These are phyloP conservation scores for Cutaneotrichosporon sp. DNA, from an alignment of 1,284 basidiomycete genomes.

Conservation along the genomic window DNA sequence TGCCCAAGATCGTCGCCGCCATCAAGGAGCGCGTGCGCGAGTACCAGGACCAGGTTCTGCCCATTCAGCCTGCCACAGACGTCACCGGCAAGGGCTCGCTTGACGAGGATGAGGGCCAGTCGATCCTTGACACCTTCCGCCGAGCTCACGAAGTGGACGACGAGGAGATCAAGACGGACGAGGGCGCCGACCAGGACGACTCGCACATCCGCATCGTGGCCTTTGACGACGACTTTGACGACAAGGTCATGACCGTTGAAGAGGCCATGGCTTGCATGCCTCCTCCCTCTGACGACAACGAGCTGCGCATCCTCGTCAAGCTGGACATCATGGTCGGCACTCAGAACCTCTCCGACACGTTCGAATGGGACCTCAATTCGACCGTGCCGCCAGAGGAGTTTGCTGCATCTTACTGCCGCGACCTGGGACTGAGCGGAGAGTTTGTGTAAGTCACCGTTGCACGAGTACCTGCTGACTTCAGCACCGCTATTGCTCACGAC, in stretches of 20 bases:
- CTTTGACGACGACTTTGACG: slow-evolving; percentile 31
- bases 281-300: slow-evolving; percentile 58
- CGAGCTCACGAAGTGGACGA: slow-evolving; percentile 30
- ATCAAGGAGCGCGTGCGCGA: slow-evolving; percentile 86
- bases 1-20: slow-evolving; percentile 71
- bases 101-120: slow-evolving; percentile 32
- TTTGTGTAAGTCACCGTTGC: slow-evolving; percentile 64
- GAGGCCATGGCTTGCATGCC: slow-evolving; percentile 42
- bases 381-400: slow-evolving; percentile 87
- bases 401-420: slow-evolving; percentile 80
- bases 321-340: slow-evolving; percentile 94
- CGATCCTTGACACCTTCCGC: slow-evolving; percentile 36
- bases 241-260: slow-evolving; percentile 48
- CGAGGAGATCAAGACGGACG: slow-evolving; percentile 40
- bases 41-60: slow-evolving; percentile 49
- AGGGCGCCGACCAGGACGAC: slow-evolving; percentile 31
- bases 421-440: slow-evolving; percentile 88
- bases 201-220: slow-evolving; percentile 30
- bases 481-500: slow-evolving; percentile 88
- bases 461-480: background rate
- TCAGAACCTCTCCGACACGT: slow-evolving; percentile 92
- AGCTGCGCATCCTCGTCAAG: slow-evolving; percentile 89
- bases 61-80: slow-evolving; percentile 18
- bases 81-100: slow-evolving; percentile 29
- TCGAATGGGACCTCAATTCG: slow-evolving; percentile 93